Evolutionary conservation across 257 asterid genomes (phyloP).

Genomic region (Thymus quinquecostatus): DNA sequence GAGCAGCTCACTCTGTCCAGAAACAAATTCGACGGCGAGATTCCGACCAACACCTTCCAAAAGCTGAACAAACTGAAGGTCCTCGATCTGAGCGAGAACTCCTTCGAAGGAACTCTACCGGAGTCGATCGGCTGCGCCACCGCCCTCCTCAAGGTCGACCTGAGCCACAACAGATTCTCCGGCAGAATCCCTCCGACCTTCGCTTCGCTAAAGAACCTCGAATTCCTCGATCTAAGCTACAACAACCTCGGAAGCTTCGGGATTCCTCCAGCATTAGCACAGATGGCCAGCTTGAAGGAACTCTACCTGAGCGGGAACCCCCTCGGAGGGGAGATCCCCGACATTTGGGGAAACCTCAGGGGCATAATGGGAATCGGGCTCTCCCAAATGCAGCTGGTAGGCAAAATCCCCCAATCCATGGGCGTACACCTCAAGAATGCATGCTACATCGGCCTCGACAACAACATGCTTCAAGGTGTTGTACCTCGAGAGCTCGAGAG

Average conservation of each 20-base stretch:
- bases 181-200: constrained; percentile 64
- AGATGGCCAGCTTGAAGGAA: constrained; percentile 60
- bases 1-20: constrained; percentile 76
- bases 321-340: constrained; percentile 82
- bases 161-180: constrained; percentile 62
- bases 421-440: constrained; percentile 51
- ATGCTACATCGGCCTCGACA: constrained; percentile 72
- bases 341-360: constrained; percentile 66
- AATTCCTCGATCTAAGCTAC: constrained; percentile 73
- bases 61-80: constrained; percentile 57
- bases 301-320: constrained; percentile 67
- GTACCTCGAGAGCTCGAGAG: constrained; percentile 71
- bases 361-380: constrained; percentile 65
- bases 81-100: constrained; percentile 72
- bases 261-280: constrained; percentile 59
- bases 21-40: constrained; percentile 54
- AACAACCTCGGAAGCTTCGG: constrained; percentile 44
- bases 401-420: constrained; percentile 73
- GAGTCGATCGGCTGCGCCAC: constrained; percentile 54
- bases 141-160: constrained; percentile 64
- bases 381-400: constrained; percentile 63
- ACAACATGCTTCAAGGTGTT: constrained; percentile 65
- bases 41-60: constrained; percentile 35
- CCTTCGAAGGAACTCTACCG: constrained; percentile 46
- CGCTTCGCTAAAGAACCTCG: constrained; percentile 47